Base-by-base conservation (phyloP, 2,329 filamentous ascomycete species). In the Colletotrichum sp. region DNA sequence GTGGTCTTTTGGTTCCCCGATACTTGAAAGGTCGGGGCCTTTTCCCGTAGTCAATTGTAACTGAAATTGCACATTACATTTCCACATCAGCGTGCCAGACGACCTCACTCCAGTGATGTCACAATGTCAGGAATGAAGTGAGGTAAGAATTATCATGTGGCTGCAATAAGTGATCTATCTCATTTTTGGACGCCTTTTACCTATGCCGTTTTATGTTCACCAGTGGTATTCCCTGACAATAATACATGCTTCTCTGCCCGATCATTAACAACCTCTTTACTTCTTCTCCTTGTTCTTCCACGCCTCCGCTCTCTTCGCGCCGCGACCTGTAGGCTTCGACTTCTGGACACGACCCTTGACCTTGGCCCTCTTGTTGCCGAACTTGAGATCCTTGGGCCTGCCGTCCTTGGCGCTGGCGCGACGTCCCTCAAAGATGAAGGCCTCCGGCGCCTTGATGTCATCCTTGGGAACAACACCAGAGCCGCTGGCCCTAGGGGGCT, bases 361-460 rank as follows among this genome's bases (percentile, higher is more conserved):
- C 81, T 89, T 91, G 77, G 82, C 83, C 79, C 90, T 90, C 78
- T 91, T 91, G 43, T 52, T 52, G 13, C 90, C 89, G 43, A 93
- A 84, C 82, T 89, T 93, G 76, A 91, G 82, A 79, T 91, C 91
- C 83, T 86, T 93, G 55, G 91, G 91, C 79, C 88, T 92, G 6
- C 90, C 93, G 75, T 93, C 91, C 73, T 89, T 93, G 36, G 89
- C 86, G 70, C 90, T 94, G 12, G 95, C 95, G 69, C 95, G 90
- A 77, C 93, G 92, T 1, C 95, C 95, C 83, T 97, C 95, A 79
- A 96, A 96, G n/a, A 96, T 90, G 77, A 96, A 91, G 18, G 89
- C 87, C 83, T 96, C 93, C 0, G 93, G 93, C 2, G 90, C 89
- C 84, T 91, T 90, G 78, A 90, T 82, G 7, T 71, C 81, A 4